Base-by-base conservation (phyloP, 805 yeast genomes). In the Cyberlindnera saturnus region DNA sequence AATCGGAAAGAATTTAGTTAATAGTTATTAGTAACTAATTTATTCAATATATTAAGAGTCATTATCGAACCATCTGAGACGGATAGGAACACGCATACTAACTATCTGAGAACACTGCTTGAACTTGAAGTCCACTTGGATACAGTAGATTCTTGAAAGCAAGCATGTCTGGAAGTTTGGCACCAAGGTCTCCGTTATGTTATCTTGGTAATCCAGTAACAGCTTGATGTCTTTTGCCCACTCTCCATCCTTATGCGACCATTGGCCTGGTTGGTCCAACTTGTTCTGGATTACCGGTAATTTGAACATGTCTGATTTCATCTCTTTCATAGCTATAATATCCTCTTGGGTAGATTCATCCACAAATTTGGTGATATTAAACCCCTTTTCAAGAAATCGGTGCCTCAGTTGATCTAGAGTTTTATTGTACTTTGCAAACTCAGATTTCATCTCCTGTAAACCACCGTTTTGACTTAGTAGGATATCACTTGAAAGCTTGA, bases 151-250 rank as follows among this genome's bases (percentile, higher is more conserved):
- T 55, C 88, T 68, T 4, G 81, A 73, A n/a, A 80, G 65, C 43
- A 76, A 61, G 59, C 88, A 82, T 38, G 71, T 73, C 51, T 81
- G 86, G 58, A 81, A 82, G 43, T 71, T 71, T 1, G 88, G 88
- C 16, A 78, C 57, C 42, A 82, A 57, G 1, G 80, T 77, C 38
- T 74, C 69, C 38, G 62, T 63, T 32, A 73, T 66, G 41, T 72
- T 71, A 37, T 70, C 67, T 29, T 60, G 50, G 16, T 71, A 59
- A 30, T 63, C 60, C 41, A 79, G 51, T 15, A 76, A 75, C 3
- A 77, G 53, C 2, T 56, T 56, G 3, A 79, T 34, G 9, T 48
- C 50, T 43, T 61, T 36, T 3, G 16, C 37, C 43, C 47, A 50
- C 9, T 36, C 10, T 4, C 28, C 45, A 29, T 35, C 34, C 30